A percentile compares a stretch with the other conserved stretches of the same genome.
Evolutionary conservation across 805 yeast genomes (phyloP).

Genomic region (Maudiozyma saulgeensis): DNA sequence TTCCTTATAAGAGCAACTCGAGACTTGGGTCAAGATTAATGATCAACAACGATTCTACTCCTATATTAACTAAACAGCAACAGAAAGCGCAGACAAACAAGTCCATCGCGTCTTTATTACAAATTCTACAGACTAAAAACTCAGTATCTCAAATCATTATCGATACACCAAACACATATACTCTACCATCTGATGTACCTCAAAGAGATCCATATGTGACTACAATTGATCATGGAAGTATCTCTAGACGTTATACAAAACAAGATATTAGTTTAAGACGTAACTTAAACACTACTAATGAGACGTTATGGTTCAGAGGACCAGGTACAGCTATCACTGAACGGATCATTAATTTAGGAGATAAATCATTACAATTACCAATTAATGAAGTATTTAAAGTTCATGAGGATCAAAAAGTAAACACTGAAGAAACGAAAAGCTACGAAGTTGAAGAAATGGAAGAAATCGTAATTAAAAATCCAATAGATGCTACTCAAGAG

Average conservation of each 20-base stretch:
- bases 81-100: not conserved
- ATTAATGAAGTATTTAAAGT: slow-evolving; percentile 21
- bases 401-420: slow-evolving; percentile 4
- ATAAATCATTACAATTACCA: slow-evolving; percentile 10
- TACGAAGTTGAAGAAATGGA: slow-evolving; percentile 3
- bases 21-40: not conserved
- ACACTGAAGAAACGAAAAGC: slow-evolving; percentile 9
- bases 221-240: slow-evolving; percentile 25
- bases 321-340: slow-evolving; percentile 46
- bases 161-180: slow-evolving; percentile 22
- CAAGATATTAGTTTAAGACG: slow-evolving; percentile 17
- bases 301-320: slow-evolving; percentile 58
- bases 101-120: not conserved
- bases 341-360: slow-evolving; percentile 29
- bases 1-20: not conserved
- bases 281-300: slow-evolving; percentile 25
- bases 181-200: slow-evolving; percentile 20
- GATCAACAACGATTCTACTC: not conserved
- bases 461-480: not conserved
- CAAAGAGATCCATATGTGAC: slow-evolving; percentile 28
- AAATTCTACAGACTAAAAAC: slow-evolving; percentile 1
- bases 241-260: slow-evolving; percentile 16
- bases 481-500: not conserved
- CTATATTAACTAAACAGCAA: slow-evolving; percentile 1
- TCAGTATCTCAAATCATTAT: slow-evolving; percentile 15